Conservation (phyloP, 176 grass and related monocot species). For the Oryza meridionalis region DNA sequence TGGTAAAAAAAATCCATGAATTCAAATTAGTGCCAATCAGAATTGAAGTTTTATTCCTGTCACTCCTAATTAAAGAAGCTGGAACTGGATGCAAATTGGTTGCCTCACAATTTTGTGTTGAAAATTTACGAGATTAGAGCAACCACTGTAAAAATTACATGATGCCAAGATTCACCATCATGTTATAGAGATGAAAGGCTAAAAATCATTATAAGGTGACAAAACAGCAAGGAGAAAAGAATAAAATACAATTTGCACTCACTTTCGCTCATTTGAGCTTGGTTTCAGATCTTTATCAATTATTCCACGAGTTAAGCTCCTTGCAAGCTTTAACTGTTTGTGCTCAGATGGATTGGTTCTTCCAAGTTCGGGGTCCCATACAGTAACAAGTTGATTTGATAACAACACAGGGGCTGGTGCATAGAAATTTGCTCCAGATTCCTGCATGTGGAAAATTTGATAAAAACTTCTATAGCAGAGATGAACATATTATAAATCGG, state of each 20-base stretch:
- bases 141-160: slow-evolving; percentile 1
- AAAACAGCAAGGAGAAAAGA: background rate
- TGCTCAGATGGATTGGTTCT: slow-evolving; percentile 93
- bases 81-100: slow-evolving; percentile 14
- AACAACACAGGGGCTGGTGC: slow-evolving; percentile 63
- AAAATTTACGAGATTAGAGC: slow-evolving; percentile 1
- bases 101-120: slow-evolving; percentile 18
- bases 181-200: slow-evolving; percentile 2
- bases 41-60: slow-evolving; percentile 13
- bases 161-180: slow-evolving; percentile 7
- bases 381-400: slow-evolving; percentile 87
- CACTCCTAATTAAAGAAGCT: slow-evolving; percentile 31
- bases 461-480: background rate
- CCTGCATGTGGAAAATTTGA: slow-evolving; percentile 50
- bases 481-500: background rate
- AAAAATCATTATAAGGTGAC: slow-evolving; percentile 35
- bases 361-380: slow-evolving; percentile 90
- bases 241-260: slow-evolving; percentile 44
- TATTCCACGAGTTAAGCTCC: slow-evolving; percentile 94
- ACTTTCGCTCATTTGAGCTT: slow-evolving; percentile 89
- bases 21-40: background rate
- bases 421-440: slow-evolving; percentile 85
- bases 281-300: slow-evolving; percentile 98
- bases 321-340: slow-evolving; percentile 90
- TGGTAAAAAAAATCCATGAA: slow-evolving; percentile 22